These are phyloP conservation scores for Hypocreales sp. DNA, from an alignment of 2,329 filamentous ascomycete species.

Conservation along the genomic window DNA sequence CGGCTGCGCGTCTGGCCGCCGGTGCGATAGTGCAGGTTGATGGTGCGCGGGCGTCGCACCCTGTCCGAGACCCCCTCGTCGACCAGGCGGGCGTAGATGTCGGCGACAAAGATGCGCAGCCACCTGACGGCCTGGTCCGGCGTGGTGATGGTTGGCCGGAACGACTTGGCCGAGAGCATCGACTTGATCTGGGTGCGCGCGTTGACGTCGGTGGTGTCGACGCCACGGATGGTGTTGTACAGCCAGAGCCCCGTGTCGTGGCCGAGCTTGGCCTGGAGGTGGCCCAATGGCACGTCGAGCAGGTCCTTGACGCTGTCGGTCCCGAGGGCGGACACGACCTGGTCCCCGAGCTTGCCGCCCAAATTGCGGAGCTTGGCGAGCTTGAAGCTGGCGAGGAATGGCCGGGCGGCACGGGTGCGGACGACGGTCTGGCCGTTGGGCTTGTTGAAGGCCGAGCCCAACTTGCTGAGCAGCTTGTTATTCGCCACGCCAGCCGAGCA, in stretches of 20 bases:
- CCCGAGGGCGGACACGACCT: conserved; percentile 64
- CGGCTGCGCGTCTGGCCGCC: conserved; percentile 60
- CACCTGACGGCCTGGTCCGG: conserved; percentile 68
- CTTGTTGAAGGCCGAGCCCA: conserved; percentile 84
- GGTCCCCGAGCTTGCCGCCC: conserved; percentile 88
- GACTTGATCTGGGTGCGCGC: conserved; percentile 87
- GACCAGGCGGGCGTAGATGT: conserved; percentile 78
- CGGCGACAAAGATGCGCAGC: conserved; percentile 81
- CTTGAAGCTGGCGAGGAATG: conserved; percentile 74
- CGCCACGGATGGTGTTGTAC: conserved; percentile 68
- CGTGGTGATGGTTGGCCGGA: conserved; percentile 67
- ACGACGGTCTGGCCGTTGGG: conserved; percentile 92
- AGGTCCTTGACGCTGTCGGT: conserved; percentile 70
- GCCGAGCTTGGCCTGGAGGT: conserved; percentile 62
- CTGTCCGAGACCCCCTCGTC: conserved; percentile 85
- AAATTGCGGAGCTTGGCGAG: conserved; percentile 90
- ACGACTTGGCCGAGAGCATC: conserved; percentile 94
- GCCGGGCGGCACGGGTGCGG: conserved; percentile 62
- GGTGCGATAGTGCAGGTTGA: conserved; percentile 71
- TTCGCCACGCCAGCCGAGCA: conserved; percentile 78
- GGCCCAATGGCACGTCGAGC: conserved; percentile 54
- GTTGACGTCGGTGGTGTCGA: conserved; percentile 80
- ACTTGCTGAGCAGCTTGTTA: conserved; percentile 92
- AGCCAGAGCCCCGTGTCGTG: conserved; percentile 80
- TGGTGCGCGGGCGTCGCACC: conserved; percentile 69